A percentile compares a stretch with the other conserved stretches of the same genome.
Evolutionary conservation across 2,329 filamentous ascomycete genomes (phyloP).

Genomic region (Epichloe brachyelytri): DNA sequence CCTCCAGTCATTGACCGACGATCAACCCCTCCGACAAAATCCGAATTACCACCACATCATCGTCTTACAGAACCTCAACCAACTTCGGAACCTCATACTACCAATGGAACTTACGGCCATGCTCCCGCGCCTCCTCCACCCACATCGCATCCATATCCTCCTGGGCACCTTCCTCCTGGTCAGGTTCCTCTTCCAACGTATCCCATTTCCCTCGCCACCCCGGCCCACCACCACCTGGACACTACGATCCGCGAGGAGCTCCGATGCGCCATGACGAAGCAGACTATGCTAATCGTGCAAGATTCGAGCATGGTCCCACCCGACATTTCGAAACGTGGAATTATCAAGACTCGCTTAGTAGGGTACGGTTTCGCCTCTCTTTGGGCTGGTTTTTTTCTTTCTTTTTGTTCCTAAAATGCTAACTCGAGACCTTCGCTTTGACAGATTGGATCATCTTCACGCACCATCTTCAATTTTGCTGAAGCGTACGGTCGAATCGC

Average conservation of each 20-base stretch:
- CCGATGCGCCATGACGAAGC: constrained; percentile 30
- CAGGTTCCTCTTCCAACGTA: constrained; percentile 37
- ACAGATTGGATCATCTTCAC: constrained; percentile 38
- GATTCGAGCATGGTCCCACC: constrained; percentile 33
- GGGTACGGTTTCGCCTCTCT: constrained; percentile 16
- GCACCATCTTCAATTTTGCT: constrained; percentile 43
- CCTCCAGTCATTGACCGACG: constrained; percentile 28
- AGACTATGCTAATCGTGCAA: constrained; percentile 27
- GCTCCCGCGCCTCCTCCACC: constrained; percentile 21
- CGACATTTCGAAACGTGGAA: constrained; percentile 40
- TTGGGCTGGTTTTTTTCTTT: too few species aligned
- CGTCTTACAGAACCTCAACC: constrained; percentile 24
- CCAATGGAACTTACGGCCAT: constrained; percentile 25
- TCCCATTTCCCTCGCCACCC: constrained; percentile 39
- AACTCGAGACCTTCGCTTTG: neutral
- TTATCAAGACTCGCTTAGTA: constrained; percentile 38
- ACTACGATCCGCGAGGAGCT: constrained; percentile 32
- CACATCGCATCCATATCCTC: constrained; percentile 27
- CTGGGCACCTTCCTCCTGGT: constrained; percentile 30
- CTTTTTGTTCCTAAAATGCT: constrained; percentile 4
- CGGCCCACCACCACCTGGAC: constrained; percentile 24
- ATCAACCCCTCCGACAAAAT: constrained; percentile 29
- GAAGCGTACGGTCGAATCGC: constrained; percentile 42
- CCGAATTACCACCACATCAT: constrained; percentile 23
- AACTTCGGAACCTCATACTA: constrained; percentile 23